Conservation (phyloP, 768 basidiomycete species). For the Pisolithus orientalis region DNA sequence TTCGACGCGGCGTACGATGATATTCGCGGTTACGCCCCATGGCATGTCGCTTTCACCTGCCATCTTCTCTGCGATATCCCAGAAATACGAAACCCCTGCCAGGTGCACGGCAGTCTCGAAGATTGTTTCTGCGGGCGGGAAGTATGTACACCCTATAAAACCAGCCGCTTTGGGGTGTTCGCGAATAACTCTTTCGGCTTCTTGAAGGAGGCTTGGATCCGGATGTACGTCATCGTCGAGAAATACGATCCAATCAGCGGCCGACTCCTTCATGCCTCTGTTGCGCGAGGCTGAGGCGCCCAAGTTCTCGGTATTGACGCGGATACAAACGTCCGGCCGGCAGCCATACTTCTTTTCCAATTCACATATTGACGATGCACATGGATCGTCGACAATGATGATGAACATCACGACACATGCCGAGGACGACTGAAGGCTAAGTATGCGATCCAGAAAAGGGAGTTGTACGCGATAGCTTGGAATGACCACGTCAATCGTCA, state of each 20-base stretch:
- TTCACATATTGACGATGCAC: conserved; percentile 31
- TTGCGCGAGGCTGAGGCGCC: conserved; percentile 54
- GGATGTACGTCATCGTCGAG: conserved; percentile 56
- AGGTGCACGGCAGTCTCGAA: conserved; percentile 52
- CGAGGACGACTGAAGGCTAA: conserved; percentile 36
- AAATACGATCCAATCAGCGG: conserved; percentile 54
- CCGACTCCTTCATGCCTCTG: conserved; percentile 46
- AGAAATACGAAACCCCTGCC: conserved; percentile 54
- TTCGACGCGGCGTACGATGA: conserved; percentile 40
- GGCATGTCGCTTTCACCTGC: conserved; percentile 37
- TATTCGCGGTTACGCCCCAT: conserved; percentile 60
- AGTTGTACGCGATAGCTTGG: conserved; percentile 52
- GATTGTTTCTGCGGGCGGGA: conserved; percentile 41
- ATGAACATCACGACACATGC: conserved; percentile 49
- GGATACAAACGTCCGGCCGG: conserved; percentile 48
- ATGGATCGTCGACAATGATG: conserved; percentile 52
- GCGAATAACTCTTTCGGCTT: conserved; percentile 43
- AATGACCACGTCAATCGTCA: conserved; percentile 51
- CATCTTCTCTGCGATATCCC: conserved; percentile 52
- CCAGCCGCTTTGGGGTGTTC: conserved; percentile 42
- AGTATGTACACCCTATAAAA: conserved; percentile 46
- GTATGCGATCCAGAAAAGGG: conserved; percentile 36
- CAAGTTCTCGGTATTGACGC: conserved; percentile 39
- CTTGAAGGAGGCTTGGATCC: conserved; percentile 33
- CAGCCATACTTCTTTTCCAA: conserved; percentile 35